Base-by-base conservation (phyloP, 352 stramenopile genomes). In the Phytopythium helicoides region DNA sequence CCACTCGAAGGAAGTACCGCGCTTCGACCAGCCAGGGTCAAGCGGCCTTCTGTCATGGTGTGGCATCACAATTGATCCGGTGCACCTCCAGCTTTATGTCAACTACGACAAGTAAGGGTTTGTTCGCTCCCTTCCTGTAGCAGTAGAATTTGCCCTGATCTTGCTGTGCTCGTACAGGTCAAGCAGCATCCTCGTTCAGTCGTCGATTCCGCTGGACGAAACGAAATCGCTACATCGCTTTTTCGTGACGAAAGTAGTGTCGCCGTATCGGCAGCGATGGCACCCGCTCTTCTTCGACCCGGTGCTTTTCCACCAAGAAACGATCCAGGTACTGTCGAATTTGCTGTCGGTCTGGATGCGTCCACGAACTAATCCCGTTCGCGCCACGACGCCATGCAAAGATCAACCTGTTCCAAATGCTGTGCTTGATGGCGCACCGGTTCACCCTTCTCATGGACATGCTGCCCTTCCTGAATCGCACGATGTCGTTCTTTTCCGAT, bases 41-140 rank as follows among this genome's bases (percentile, higher is more conserved):
- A 41, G 52, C 6, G 55, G 64, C 0, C 49, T 48, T 5, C 58
- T 93, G 7, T 58, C 68, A 19, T 94, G 81, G 83, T 91, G 81
- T 55, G 83, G 83, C 4, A 66, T 92, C 33, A 45, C 89, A 22
- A 68, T 94, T 18, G 76, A 94, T n/a, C 58, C 72, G 10, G 51
- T 38, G 0, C 41, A 47, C 10, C 62, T 86, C n/a, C 76, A 90
- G 51, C 50, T 92, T 34, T 81, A 81, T 56, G 68, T 85, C 38
- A 90, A 87, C 67, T 92, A 89, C 52, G 76, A 89, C 52, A 90
- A 87, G 78, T 89, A 68, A 37, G 73, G 58, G 21, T 3, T 38
- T 15, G 35, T 33, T 47, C 1, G 16, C 11, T 0, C 16, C 52
- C 22, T 15, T n/a, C 35, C 15, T 14, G n/a, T n/a, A n/a, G n/a